A percentile compares a stretch with the other conserved stretches of the same genome.
Conservation (phyloP, 2,329 filamentous ascomycete genomes). For the Gaeumannomyces tritici region DNA sequence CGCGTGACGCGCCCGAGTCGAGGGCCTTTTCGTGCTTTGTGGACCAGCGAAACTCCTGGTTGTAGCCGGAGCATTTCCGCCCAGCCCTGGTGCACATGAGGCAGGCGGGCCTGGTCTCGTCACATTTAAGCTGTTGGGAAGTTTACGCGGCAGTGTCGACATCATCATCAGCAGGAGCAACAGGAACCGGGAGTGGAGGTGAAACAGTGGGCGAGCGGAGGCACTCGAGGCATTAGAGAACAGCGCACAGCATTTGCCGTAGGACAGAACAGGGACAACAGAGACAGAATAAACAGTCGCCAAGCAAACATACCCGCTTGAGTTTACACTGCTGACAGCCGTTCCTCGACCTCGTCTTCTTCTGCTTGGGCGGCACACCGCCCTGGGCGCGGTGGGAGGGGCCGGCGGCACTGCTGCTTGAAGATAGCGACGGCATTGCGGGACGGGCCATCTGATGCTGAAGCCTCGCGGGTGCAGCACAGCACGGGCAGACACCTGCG, state of each 20-base stretch:
- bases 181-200: background rate
- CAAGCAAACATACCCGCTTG: background rate
- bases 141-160: background rate
- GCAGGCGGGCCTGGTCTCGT: constrained; percentile 19
- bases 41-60: constrained; percentile 27
- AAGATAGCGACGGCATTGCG: background rate
- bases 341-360: constrained; percentile 1
- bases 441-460: too few relatives aligned
- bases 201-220: background rate
- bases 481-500: too few relatives aligned
- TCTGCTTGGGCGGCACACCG: background rate
- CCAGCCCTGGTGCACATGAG: constrained; percentile 18
- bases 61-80: constrained; percentile 19
- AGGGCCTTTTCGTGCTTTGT: constrained; percentile 26
- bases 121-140: constrained; percentile 18
- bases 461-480: too few relatives aligned
- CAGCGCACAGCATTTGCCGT: background rate
- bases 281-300: too few relatives aligned
- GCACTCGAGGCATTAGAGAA: background rate
- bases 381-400: background rate
- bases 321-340: constrained; percentile 1
- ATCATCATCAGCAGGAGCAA: background rate
- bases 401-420: background rate
- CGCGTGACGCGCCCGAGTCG: constrained; percentile 3
- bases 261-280: too few relatives aligned